These are phyloP conservation scores for Leccinum subrobustum DNA, from an alignment of 1,284 basidiomycete species.

Conservation along the genomic window DNA sequence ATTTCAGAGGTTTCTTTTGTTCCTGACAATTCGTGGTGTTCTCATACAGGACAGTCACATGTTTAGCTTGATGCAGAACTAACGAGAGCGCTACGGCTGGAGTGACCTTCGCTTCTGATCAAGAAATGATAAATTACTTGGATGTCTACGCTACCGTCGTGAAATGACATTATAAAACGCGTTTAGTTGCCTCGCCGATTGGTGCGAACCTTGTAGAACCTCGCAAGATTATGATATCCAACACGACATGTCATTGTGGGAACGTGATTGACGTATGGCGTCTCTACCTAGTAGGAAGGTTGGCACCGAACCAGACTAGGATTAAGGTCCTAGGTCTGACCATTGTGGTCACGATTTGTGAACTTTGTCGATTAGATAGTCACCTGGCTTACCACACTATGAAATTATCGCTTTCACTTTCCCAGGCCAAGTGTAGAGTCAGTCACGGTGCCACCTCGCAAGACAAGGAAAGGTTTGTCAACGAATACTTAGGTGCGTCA, in stretches of 20 bases:
- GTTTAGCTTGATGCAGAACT: no score
- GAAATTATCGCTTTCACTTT: no score
- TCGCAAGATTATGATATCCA: conserved; percentile 39
- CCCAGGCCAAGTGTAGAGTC: no score
- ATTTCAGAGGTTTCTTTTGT: no score
- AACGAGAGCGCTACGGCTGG: no score
- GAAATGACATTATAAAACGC: conserved; percentile 39
- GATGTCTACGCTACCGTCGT: conserved; percentile 28
- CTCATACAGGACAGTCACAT: no score
- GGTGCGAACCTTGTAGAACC: conserved; percentile 43
- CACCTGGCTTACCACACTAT: no score
- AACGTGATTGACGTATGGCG: conserved; percentile 50
- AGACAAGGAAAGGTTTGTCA: no score
- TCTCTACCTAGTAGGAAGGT: conserved; percentile 35
- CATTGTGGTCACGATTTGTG: conserved; percentile 49
- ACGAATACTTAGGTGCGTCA: no score
- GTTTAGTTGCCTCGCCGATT: not conserved
- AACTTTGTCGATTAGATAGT: no score
- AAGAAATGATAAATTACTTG: not conserved
- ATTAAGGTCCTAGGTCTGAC: conserved; percentile 23
- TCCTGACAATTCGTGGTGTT: no score
- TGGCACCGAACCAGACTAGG: not conserved
- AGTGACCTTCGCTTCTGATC: conserved; percentile 35
- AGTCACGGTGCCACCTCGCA: no score
- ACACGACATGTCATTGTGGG: conserved; percentile 48